Conservation (phyloP, 805 yeast genomes). For the Cyberlindnera veronae region DNA sequence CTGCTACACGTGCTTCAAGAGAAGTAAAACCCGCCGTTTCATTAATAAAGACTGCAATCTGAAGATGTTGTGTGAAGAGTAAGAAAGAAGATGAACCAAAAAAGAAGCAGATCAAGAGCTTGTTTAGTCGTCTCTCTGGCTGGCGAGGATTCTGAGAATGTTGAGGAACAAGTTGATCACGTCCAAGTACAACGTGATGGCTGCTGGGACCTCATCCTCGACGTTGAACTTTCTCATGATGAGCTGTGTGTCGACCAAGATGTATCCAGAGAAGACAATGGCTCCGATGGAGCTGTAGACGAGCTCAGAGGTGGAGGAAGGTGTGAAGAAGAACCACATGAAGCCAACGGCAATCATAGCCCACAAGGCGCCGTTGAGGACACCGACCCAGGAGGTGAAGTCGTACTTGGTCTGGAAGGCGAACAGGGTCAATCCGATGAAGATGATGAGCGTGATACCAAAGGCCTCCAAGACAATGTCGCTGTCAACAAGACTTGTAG, state of each 20-base stretch:
- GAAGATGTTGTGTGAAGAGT: no score
- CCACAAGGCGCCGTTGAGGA: slow-evolving; percentile 55
- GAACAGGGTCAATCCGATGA: slow-evolving; percentile 71
- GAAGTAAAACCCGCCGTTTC: no score
- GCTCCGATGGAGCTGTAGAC: slow-evolving; percentile 75
- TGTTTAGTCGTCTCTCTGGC: slow-evolving; percentile 22
- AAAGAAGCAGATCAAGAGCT: no score
- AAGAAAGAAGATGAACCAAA: no score
- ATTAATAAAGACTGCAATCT: no score
- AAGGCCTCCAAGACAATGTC: slow-evolving; percentile 68
- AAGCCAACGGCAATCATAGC: slow-evolving; percentile 41
- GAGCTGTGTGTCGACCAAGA: slow-evolving; percentile 78
- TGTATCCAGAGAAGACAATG: slow-evolving; percentile 62
- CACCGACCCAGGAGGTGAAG: slow-evolving; percentile 64
- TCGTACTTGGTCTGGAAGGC: slow-evolving; percentile 79
- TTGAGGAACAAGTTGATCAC: slow-evolving; percentile 75
- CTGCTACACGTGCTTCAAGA: no score
- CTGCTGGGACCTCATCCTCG: slow-evolving; percentile 83
- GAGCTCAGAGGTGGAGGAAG: slow-evolving; percentile 51
- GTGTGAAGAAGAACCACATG: slow-evolving; percentile 53
- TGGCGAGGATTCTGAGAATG: slow-evolving; percentile 61
- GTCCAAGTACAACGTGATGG: slow-evolving; percentile 76
- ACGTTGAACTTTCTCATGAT: slow-evolving; percentile 71
- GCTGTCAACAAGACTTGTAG: slow-evolving; percentile 60
- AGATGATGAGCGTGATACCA: slow-evolving; percentile 62